These are phyloP conservation scores for Mycena albidolilacea DNA, from an alignment of 768 basidiomycete genomes.

Conservation along the genomic window DNA sequence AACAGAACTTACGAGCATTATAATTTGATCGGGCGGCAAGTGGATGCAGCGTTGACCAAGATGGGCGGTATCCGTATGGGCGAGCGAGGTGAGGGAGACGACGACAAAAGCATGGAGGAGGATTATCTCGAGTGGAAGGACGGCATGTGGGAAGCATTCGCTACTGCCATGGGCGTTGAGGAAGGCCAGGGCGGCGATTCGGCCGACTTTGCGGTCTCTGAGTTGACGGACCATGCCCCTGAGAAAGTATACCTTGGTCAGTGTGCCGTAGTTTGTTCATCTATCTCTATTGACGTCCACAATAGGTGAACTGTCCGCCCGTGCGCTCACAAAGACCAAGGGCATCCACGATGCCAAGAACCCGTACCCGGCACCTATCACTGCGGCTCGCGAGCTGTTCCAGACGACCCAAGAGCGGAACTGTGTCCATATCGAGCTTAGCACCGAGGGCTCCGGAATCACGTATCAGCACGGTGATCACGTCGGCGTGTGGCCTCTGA, in stretches of 20 bases:
- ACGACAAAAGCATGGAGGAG: slow-evolving; percentile 99
- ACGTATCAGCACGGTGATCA: slow-evolving; percentile 99
- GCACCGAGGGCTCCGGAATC: slow-evolving; percentile 94
- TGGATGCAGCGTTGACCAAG: slow-evolving; percentile 80
- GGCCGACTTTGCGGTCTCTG: slow-evolving; percentile 93
- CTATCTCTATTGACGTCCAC: slow-evolving; percentile 33
- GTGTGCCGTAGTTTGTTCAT: slow-evolving; percentile 41
- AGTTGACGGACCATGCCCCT: slow-evolving; percentile 77
- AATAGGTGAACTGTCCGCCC: slow-evolving; percentile 93
- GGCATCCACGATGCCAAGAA: slow-evolving; percentile 99
- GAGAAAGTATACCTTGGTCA: slow-evolving; percentile 96
- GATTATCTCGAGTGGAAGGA: slow-evolving; percentile 99
- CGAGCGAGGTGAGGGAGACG: slow-evolving; percentile 95
- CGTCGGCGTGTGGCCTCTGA: slow-evolving; percentile 96
- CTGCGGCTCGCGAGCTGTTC: slow-evolving; percentile 88
- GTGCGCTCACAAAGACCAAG: slow-evolving; percentile 92
- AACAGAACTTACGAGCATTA: slow-evolving; percentile 98
- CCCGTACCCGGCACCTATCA: slow-evolving; percentile 91
- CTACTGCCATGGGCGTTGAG: slow-evolving; percentile 88
- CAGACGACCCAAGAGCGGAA: slow-evolving; percentile 80
- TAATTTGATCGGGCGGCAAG: slow-evolving; percentile 87
- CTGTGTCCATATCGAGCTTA: slow-evolving; percentile 95
- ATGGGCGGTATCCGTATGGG: slow-evolving; percentile 92
- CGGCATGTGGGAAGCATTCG: slow-evolving; percentile 93
- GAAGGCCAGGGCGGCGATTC: slow-evolving; percentile 97